Evolutionary conservation across 768 basidiomycete species (phyloP).

Genomic region (Collybia sordida): DNA sequence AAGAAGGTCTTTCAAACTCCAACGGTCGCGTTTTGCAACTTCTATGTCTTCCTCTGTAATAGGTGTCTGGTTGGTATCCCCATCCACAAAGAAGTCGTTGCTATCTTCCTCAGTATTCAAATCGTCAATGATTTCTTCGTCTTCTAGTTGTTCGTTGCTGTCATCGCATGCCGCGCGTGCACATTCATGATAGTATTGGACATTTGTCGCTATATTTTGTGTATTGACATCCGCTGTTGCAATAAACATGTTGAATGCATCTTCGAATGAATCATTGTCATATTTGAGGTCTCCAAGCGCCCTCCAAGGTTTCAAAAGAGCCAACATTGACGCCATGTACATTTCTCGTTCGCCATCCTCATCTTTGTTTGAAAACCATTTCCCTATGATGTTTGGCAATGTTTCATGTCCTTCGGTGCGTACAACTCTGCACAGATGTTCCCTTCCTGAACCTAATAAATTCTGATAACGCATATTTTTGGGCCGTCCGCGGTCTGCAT

Average conservation of each 20-base stretch:
- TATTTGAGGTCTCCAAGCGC: slow-evolving; percentile 20
- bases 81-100: neutral
- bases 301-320: slow-evolving; percentile 35
- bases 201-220: slow-evolving; percentile 17
- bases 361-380: slow-evolving; percentile 26
- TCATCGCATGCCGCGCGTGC: slow-evolving; percentile 4
- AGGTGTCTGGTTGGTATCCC: neutral
- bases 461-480: too few species aligned
- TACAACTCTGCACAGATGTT: neutral
- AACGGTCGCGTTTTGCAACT: neutral
- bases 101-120: neutral
- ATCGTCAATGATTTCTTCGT: neutral
- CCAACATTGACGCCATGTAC: slow-evolving; percentile 30
- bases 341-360: slow-evolving; percentile 12
- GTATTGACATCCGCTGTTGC: neutral
- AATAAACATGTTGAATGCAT: slow-evolving; percentile 17
- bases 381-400: slow-evolving; percentile 30
- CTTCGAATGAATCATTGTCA: slow-evolving; percentile 11
- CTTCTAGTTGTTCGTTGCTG: neutral
- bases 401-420: slow-evolving; percentile 26
- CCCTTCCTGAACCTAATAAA: too few species aligned
- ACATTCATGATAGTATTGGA: slow-evolving; percentile 35
- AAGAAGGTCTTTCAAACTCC: neutral
- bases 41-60: too few species aligned
- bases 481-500: slow-evolving; percentile 2